A percentile compares a stretch with the other conserved stretches of the same genome.
phyloP scores from a whole-genome alignment of 352 stramenopile genomes.

The Lagenidium giganteum region DNA sequence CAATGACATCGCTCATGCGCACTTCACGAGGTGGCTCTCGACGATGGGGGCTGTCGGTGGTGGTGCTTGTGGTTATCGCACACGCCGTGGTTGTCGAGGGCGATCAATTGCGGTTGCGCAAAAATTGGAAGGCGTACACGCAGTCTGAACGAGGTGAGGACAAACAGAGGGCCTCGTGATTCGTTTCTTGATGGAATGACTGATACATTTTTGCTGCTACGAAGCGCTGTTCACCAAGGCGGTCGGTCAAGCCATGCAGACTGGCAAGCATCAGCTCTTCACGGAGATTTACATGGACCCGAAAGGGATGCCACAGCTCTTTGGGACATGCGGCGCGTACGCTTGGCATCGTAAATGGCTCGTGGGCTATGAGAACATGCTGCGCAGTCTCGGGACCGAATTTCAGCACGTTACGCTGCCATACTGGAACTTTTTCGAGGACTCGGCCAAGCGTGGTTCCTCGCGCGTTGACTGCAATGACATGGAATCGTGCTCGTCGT shows the following conservation, averaged over 20 bases:
- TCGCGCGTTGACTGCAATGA: constrained; percentile 26
- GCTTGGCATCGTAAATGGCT: constrained; percentile 70
- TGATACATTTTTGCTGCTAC: background rate
- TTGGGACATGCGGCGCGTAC: constrained; percentile 38
- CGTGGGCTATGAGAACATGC: constrained; percentile 67
- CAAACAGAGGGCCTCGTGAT: background rate
- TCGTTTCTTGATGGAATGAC: background rate
- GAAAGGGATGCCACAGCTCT: constrained; percentile 26
- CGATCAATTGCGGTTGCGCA: no score
- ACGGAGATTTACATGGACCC: constrained; percentile 50
- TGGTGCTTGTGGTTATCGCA: no score
- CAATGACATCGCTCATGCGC: no score
- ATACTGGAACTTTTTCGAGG: constrained; percentile 64
- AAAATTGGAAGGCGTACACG: no score
- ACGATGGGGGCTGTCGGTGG: no score
- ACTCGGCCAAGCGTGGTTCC: constrained; percentile 45
- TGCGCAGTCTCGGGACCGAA: constrained; percentile 33
- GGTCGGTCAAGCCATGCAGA: constrained; percentile 43
- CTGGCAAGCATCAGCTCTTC: constrained; percentile 45
- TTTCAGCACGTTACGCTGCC: constrained; percentile 51
- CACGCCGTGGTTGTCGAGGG: no score
- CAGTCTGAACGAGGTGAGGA: no score
- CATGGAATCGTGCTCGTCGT: constrained; percentile 36
- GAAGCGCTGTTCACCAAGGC: constrained; percentile 41
- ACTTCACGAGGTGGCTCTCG: no score